phyloP scores from a whole-genome alignment of 148 eudicot species.

The Silene uniflora region DNA sequence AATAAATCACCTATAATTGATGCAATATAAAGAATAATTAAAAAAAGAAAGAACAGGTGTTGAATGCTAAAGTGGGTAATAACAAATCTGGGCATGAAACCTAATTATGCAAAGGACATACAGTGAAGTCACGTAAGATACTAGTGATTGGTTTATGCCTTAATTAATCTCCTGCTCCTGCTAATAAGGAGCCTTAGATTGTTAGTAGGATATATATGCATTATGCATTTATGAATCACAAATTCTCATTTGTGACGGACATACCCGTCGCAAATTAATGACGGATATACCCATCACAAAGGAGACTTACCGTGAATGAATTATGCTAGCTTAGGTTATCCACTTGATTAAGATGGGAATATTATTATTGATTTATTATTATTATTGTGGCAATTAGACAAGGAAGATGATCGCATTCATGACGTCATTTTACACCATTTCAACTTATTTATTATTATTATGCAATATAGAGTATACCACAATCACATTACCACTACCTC shows the following conservation, averaged over 20 bases:
- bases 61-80: slow-evolving; percentile 29
- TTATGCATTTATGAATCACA: too few species aligned
- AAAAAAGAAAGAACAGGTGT: slow-evolving; percentile 31
- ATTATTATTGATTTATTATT: too few species aligned
- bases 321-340: slow-evolving; percentile 6
- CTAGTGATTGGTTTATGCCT: slow-evolving; percentile 42
- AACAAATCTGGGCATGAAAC: slow-evolving; percentile 27
- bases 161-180: background rate
- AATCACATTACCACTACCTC: background rate
- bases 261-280: too few species aligned
- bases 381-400: background rate
- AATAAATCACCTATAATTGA: background rate
- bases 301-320: too few species aligned
- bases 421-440: slow-evolving; percentile 24
- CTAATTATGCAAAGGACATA: slow-evolving; percentile 33
- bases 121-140: slow-evolving; percentile 37
- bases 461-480: too few species aligned
- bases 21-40: background rate
- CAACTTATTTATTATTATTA: too few species aligned
- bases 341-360: slow-evolving; percentile 17
- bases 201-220: too few species aligned
- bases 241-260: too few species aligned
- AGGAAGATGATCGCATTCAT: slow-evolving; percentile 24
- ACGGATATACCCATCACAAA: too few species aligned
- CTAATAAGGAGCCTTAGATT: background rate